Base-by-base conservation (phyloP, 2,329 filamentous ascomycete species). In the Stemphylium lycopersici region DNA sequence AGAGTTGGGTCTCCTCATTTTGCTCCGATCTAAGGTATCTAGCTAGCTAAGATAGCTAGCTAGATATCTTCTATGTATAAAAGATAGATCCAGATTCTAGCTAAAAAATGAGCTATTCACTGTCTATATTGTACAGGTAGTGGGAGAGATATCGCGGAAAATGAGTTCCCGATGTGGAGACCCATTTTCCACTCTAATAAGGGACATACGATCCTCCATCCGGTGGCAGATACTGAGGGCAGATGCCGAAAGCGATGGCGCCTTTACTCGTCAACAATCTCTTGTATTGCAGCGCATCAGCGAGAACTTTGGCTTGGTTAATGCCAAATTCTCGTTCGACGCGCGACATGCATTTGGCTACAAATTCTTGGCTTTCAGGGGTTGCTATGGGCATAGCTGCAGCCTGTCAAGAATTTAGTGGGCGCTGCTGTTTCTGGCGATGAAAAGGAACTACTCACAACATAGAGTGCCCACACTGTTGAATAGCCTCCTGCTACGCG, bases 301-400 rank as follows among this genome's bases (percentile, higher is more conserved):
- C 62, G 22, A 75, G 55, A 4, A 74, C 61, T n/a, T 55, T 63
- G 2, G 69, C 70, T 36, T 75, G 71, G 8, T 67, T 69, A 40
- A 75, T 67, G 0, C 72, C 72, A 46, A 73, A 74, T 24, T 72
- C 69, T 4, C 38, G 84, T 59, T 84, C 85, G 64, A 90, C 88
- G 69, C 87, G 81, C 73, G 87, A 85, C 53, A 90, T 77, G 8
- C 87, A 65, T 2, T 40, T 48, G 6, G 66, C 24, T 0, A 68
- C 58, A 34, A 59, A 74, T n/a, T 63, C 57, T 38, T 71, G 69
- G 13, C 59, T 62, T 12, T 63, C 37, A 0, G 56, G 52, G 1
- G 62, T 64, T 0, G 71, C 70, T 1, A 65, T 62, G 1, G 67
- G 66, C 55, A 64, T 72, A 7, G 68, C 41, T 16, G 67, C 71